Evolutionary conservation across 768 basidiomycete species (phyloP), one percentile per base, ranked within the genome.

Genomic region (Lactarius tabidus): DNA sequence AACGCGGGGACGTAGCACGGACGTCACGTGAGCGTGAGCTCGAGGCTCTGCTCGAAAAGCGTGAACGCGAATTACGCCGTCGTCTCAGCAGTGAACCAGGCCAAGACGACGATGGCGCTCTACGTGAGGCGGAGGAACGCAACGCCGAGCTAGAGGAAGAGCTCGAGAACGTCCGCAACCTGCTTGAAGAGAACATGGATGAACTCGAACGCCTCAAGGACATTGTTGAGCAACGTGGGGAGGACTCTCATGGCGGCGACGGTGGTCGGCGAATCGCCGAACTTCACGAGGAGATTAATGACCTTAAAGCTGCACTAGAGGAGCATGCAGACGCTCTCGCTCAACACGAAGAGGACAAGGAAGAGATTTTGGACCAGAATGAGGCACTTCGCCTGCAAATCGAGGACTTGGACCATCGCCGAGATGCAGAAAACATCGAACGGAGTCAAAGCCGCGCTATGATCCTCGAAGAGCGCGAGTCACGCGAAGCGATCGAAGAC

Each of bases 121-220:
- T 91, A 26, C 78, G 80, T 38, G 86, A 85, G 43, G 74, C 79
- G 9, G 87, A 89, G 69, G 76, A 78, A 35, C 81, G 85, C 57
- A 89, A 90, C 69, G 80, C 78, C 14, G 86, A 90, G 65, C 79
- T 91, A 39, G 88, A 90, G 71, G 87, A 87, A 41, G 84, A 91
- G 70, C 75, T 94, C 64, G 88, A 90, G 63, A 85, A 84, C 64
- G 83, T 85, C 6, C 81, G 85, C 62, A 86, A 82, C 0, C 74
- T 92, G 33, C 76, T 93, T 45, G 85, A 91, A 72, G 93, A 95
- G 68, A 91, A 91, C 72, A 82, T 88, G 74, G 89, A 93, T 38
- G 93, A 95, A 76, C 85, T 94, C 58, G 87, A 90, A 39, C 80
- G 86, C 9, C 77, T 95, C 45, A 81, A 83, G 38, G 87, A 89